Conservation (phyloP, 768 basidiomycete genomes). For the Mycena kentingensis region DNA sequence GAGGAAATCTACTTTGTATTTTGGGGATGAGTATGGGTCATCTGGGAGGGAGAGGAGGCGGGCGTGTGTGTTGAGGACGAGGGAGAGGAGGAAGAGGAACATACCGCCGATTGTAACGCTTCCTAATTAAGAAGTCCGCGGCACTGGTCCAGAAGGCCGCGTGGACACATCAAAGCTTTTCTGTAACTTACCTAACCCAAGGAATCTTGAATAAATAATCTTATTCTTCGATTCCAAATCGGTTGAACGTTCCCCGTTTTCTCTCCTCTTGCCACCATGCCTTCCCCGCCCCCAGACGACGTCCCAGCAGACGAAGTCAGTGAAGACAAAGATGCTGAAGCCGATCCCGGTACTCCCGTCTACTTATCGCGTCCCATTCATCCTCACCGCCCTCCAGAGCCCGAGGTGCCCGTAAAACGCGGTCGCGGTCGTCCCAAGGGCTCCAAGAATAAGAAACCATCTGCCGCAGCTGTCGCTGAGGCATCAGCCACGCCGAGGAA, state of each 20-base stretch:
- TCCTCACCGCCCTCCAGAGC: conserved; percentile 34
- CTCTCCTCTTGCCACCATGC: conserved; percentile 29
- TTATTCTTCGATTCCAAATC: conserved; percentile 39
- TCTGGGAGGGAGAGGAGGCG: conserved; percentile 74
- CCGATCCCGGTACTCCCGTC: conserved; percentile 28
- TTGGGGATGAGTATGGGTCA: conserved; percentile 80
- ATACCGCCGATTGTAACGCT: conserved; percentile 30
- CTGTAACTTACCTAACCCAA: not conserved
- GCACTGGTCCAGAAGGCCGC: conserved; percentile 1
- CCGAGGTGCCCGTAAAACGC: conserved; percentile 59
- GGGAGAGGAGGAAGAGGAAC: conserved; percentile 30
- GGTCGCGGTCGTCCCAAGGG: conserved; percentile 89
- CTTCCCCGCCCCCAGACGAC: conserved; percentile 14
- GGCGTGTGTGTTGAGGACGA: conserved; percentile 38
- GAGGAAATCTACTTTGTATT: conserved; percentile 77
- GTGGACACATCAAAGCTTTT: not conserved
- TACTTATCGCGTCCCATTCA: conserved; percentile 28
- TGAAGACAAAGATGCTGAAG: conserved; percentile 31
- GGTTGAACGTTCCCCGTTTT: conserved; percentile 27
- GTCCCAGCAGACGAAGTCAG: conserved; percentile 47
- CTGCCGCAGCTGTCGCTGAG: conserved; percentile 35
- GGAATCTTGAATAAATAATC: conserved; percentile 5
- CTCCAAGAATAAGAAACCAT: conserved; percentile 68
- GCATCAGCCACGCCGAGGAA: conserved; percentile 41
- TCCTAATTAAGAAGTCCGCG: conserved; percentile 15